Conservation (phyloP, 306 rosid species). For the Cucurbita ficifolia region DNA sequence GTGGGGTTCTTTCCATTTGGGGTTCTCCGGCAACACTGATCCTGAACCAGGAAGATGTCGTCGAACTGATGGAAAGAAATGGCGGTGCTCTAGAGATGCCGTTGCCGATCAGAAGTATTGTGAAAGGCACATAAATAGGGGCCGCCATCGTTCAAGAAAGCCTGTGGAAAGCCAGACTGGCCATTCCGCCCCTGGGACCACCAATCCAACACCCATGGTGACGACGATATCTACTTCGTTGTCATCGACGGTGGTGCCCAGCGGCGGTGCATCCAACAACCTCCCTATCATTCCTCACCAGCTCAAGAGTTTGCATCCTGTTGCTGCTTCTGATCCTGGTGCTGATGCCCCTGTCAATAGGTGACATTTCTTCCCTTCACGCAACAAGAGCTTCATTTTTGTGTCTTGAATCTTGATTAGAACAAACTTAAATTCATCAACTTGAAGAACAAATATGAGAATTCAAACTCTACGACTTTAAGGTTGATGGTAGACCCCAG, state of each 20-base stretch:
- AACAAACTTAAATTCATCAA: not conserved
- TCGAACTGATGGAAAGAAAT: slow-evolving; percentile 46
- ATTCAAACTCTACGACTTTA: slow-evolving; percentile 10
- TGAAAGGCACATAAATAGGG: slow-evolving; percentile 45
- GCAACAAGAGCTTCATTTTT: not conserved
- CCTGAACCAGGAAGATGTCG: slow-evolving; percentile 59
- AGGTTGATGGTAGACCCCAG: slow-evolving; percentile 17
- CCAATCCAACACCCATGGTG: slow-evolving; percentile 20
- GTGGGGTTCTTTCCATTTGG: slow-evolving; percentile 41
- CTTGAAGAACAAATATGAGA: not conserved
- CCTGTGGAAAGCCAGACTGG: slow-evolving; percentile 59
- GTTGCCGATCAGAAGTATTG: slow-evolving; percentile 48
- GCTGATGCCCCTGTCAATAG: slow-evolving; percentile 20
- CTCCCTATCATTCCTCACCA: slow-evolving; percentile 9
- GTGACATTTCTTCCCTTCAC: slow-evolving; percentile 11
- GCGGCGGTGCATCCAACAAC: slow-evolving; percentile 15
- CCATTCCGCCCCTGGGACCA: slow-evolving; percentile 28
- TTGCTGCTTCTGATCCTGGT: slow-evolving; percentile 14
- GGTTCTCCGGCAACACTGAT: slow-evolving; percentile 29
- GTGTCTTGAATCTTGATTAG: not conserved
- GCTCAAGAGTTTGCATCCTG: slow-evolving; percentile 24
- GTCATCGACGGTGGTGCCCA: slow-evolving; percentile 13
- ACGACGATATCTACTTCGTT: slow-evolving; percentile 10
- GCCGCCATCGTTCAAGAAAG: slow-evolving; percentile 65
- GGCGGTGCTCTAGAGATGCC: slow-evolving; percentile 56